A percentile compares a stretch with the other conserved stretches of the same genome.
Conservation (phyloP, 1,284 basidiomycete species). For the Paramarasmius palmivorus region DNA sequence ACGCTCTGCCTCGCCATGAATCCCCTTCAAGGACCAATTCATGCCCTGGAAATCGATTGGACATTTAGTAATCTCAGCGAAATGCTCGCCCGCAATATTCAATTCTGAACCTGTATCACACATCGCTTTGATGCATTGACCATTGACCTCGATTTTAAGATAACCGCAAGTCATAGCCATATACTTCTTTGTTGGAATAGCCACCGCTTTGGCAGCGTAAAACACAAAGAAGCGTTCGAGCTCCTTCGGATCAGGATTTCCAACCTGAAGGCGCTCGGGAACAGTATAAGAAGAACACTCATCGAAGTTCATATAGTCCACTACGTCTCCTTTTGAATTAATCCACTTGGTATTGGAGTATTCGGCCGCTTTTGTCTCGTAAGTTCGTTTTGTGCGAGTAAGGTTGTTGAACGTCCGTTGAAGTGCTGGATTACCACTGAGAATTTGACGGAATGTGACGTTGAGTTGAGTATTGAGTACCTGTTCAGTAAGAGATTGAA, state of each 20-base stretch:
- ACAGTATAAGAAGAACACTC: neutral
- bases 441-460: neutral
- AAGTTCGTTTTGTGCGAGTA: neutral
- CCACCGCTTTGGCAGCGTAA: neutral
- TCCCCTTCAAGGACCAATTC: neutral
- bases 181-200: neutral
- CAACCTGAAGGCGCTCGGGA: neutral
- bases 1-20: neutral
- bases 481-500: neutral
- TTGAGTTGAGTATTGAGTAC: neutral
- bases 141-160: neutral
- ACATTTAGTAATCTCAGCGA: neutral
- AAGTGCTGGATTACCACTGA: neutral
- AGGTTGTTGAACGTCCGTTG: neutral
- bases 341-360: no score
- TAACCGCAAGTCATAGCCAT: neutral
- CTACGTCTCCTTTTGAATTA: no score
- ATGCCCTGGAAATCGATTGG: neutral
- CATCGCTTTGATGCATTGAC: neutral
- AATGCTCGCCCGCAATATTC: neutral
- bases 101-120: neutral
- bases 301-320: neutral
- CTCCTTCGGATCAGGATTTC: neutral
- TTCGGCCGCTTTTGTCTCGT: neutral
- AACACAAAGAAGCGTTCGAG: neutral